phyloP scores from a whole-genome alignment of 148 eudicot genomes.

The Pouteria glomerata region DNA sequence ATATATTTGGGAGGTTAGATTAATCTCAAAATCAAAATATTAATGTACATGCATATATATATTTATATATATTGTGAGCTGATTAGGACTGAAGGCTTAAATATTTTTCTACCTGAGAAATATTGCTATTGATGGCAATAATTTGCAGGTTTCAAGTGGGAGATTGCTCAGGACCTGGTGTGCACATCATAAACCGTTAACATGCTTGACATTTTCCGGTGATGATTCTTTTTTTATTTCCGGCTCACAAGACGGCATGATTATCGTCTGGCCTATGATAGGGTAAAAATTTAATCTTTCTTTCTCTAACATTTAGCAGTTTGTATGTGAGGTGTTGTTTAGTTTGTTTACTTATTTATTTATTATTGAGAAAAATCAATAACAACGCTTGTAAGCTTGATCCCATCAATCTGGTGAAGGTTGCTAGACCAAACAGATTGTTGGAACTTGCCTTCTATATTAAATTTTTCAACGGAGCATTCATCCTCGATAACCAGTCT shows the following conservation, averaged over 20 bases:
- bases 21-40: too few species aligned
- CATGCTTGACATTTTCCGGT: conserved; percentile 17
- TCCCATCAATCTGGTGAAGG: background rate
- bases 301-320: background rate
- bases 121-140: background rate
- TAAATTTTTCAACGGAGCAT: conserved; percentile 10
- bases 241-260: conserved; percentile 21
- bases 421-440: conserved; percentile 17
- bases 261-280: conserved; percentile 19
- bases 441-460: conserved; percentile 1
- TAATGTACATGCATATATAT: too few species aligned
- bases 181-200: conserved; percentile 13
- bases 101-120: background rate
- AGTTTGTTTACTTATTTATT: background rate
- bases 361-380: too few species aligned
- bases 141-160: conserved; percentile 16
- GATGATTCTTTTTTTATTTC: conserved; percentile 23
- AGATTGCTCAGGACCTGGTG: conserved; percentile 17
- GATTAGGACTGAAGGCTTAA: background rate
- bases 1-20: conserved; percentile 22
- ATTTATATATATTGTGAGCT: too few species aligned
- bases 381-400: background rate
- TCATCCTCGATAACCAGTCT: conserved; percentile 16
- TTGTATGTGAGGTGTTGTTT: background rate
- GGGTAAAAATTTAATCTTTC: conserved; percentile 1